phyloP scores from a whole-genome alignment of 169 alveolate genomes.

The Plasmodium coatneyi region DNA sequence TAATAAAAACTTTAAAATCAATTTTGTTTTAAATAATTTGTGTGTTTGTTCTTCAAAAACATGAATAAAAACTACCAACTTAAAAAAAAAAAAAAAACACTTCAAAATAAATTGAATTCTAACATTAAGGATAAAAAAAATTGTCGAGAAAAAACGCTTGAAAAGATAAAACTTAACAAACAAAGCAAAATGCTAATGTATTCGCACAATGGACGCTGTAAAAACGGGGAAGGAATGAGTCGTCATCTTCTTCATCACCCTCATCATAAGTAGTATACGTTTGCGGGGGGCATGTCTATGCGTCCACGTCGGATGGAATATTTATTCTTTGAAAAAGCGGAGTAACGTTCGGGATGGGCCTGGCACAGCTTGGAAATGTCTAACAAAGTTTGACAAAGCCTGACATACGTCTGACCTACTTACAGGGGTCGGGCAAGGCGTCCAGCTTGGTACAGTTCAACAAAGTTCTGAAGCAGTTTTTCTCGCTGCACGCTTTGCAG shows the following conservation, averaged over 20 bases:
- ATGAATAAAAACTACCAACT: conserved; percentile 2
- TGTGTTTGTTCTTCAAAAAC: neutral
- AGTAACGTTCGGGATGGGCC: neutral
- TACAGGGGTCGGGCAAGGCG: conserved; percentile 57
- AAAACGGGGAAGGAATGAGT: neutral
- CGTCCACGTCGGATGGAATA: neutral
- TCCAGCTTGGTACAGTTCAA: conserved; percentile 64
- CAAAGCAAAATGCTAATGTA: neutral
- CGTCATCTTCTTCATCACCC: neutral
- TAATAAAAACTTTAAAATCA: neutral
- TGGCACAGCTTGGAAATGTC: neutral
- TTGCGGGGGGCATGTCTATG: neutral
- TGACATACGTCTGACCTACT: neutral
- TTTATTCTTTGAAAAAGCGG: neutral
- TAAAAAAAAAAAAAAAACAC: neutral
- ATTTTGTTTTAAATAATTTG: conserved; percentile 19
- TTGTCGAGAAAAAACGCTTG: neutral
- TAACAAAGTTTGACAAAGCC: neutral
- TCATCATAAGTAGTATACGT: neutral
- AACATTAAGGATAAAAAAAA: neutral
- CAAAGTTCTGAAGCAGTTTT: conserved; percentile 38
- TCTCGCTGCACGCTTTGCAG: conserved; percentile 49
- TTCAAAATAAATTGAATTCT: neutral
- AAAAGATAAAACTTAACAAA: neutral
- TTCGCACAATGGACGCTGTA: neutral